Evolutionary conservation across 2,329 filamentous ascomycete species (phyloP), one percentile per base, ranked within the genome.

Genomic region (Chlorencoelia australis): DNA sequence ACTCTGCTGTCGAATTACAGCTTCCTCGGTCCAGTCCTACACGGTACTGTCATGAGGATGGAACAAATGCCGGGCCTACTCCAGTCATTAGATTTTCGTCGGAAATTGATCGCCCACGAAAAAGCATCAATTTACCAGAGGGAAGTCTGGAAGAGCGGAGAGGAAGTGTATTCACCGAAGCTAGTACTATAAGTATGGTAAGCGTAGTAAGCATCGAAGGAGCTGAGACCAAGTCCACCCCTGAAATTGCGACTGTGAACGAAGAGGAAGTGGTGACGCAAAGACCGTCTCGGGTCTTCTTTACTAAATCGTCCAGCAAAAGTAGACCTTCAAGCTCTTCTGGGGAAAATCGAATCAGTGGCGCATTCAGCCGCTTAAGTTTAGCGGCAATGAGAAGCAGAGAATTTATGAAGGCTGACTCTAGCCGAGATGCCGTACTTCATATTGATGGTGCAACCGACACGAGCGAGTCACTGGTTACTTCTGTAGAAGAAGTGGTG

Each of bases 281-380:
- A 18, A 62, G 73, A 7, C 50, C 78, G 8, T 75, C 71, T 6
- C 65, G 74, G 10, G 73, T 73, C 1, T 72, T 74, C 10, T 68
- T 70, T 4, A 66, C 65, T 30, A 74, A 78, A 44, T 54, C 62
- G 57, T 47, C 61, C 46, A 59, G 56, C 31, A 66, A 67, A 46
- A 75, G 73, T 45, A 67, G 75, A 9, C 70, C 75, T 4, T 60
- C 59, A 13, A 79, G 75, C 48, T 72, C 77, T 46, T 67, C 64
- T 1, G 71, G 73, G 18, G 75, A 79, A 45, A 65, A 64, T 11
- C 65, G 75, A 4, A 67, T 75, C 38, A 75, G 70, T 49, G 59
- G 69, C 13, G 71, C 69, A 3, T 73, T 79, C 53, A 68, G 66
- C 11, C 66, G 70, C 8, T 32, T 56, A 9, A 50, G 39, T 38